phyloP scores from a whole-genome alignment of 306 rosid species.

The Fagus crenata region DNA sequence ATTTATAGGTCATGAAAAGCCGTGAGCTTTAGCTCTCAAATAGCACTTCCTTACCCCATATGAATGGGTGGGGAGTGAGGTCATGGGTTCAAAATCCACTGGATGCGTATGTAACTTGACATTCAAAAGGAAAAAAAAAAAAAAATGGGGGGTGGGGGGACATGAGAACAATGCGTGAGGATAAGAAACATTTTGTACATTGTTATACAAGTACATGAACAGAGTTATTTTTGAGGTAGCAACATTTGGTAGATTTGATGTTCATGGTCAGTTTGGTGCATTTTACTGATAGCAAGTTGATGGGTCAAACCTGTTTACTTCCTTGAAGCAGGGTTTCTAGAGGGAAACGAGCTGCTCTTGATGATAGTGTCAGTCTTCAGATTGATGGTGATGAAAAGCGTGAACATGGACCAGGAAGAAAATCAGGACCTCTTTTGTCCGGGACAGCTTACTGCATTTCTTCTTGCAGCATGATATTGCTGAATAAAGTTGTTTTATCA shows the following conservation, averaged over 20 bases:
- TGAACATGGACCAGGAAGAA: conserved; percentile 53
- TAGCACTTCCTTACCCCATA: no score
- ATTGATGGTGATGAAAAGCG: conserved; percentile 51
- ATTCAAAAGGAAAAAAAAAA: no score
- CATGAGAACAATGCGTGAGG: neutral
- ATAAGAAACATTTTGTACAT: neutral
- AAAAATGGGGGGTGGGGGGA: no score
- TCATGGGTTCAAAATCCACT: no score
- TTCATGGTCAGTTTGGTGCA: conserved; percentile 18
- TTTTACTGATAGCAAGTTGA: conserved; percentile 21
- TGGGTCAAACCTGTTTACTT: conserved; percentile 17
- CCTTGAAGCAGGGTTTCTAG: conserved; percentile 51
- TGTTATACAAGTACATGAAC: neutral
- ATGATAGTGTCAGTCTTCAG: conserved; percentile 30
- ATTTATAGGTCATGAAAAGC: neutral
- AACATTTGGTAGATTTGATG: neutral
- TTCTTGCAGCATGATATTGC: conserved; percentile 88
- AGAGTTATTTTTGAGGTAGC: neutral
- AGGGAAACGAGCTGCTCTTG: conserved; percentile 45
- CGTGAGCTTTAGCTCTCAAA: no score
- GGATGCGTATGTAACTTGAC: no score
- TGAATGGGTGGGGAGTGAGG: no score
- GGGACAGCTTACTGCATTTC: conserved; percentile 88
- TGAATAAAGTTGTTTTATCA: conserved; percentile 79
- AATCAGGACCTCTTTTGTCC: conserved; percentile 67